A percentile compares a stretch with the other conserved stretches of the same genome.
These are phyloP conservation scores for Chrysosporium keratinophilum DNA, from an alignment of 2,329 filamentous ascomycete species.

Conservation along the genomic window DNA sequence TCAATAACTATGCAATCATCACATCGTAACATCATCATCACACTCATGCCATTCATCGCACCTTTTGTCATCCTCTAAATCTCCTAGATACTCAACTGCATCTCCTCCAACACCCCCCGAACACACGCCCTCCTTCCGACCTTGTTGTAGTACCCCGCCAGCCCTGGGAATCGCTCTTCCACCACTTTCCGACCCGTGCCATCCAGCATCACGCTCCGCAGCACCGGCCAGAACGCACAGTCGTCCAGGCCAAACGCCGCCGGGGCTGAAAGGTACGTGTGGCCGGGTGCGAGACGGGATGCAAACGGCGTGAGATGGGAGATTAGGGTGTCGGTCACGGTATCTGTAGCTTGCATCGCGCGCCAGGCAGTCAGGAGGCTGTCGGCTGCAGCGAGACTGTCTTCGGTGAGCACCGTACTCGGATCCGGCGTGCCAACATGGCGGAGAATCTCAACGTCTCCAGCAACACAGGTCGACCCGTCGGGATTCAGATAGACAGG, in stretches of 20 bases:
- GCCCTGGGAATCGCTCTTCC: slow-evolving; percentile 24
- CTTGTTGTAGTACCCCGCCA: slow-evolving; percentile 31
- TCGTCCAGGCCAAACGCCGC: slow-evolving; percentile 32
- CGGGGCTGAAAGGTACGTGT: slow-evolving; percentile 29
- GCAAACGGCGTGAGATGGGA: slow-evolving; percentile 6
- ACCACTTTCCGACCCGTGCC: slow-evolving; percentile 16
- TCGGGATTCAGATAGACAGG: slow-evolving; percentile 21
- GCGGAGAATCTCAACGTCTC: slow-evolving; percentile 26
- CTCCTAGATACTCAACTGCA: neutral
- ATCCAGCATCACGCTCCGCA: slow-evolving; percentile 29
- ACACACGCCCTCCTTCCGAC: slow-evolving; percentile 32
- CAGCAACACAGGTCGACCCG: slow-evolving; percentile 21
- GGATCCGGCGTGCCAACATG: slow-evolving; percentile 19
- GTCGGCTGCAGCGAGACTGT: slow-evolving; percentile 18
- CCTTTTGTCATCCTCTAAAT: neutral
- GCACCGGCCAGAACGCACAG: slow-evolving; percentile 36
- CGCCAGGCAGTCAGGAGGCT: slow-evolving; percentile 6
- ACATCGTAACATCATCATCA: neutral
- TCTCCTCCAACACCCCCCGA: slow-evolving; percentile 25
- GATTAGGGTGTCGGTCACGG: neutral
- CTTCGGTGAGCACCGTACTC: slow-evolving; percentile 22
- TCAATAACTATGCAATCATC: neutral
- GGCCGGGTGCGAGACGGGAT: slow-evolving; percentile 18
- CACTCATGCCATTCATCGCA: neutral
- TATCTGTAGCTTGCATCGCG: neutral